Conservation (phyloP, 345 rosid genomes). For the Camelina laxa region DNA sequence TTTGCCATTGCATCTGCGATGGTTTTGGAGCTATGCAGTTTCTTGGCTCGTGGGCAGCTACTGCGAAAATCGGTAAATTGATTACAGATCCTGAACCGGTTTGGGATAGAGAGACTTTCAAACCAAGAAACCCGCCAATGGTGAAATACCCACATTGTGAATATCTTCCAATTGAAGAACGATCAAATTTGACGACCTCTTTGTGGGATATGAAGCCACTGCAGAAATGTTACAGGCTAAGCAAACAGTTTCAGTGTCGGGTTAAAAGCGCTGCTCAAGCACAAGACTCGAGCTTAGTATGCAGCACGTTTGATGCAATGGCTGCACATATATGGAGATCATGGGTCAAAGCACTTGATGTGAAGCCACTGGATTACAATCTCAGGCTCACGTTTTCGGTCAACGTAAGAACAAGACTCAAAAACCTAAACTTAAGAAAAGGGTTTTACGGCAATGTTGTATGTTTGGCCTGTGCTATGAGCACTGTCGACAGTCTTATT, state of each 20-base stretch:
- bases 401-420: conserved; percentile 71
- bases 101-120: conserved; percentile 74
- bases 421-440: conserved; percentile 56
- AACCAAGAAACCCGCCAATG: conserved; percentile 69
- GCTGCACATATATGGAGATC: conserved; percentile 94
- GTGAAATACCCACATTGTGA: conserved; percentile 70
- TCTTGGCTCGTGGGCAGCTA: conserved; percentile 79
- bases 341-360: conserved; percentile 90
- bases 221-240: conserved; percentile 77
- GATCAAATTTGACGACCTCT: conserved; percentile 64
- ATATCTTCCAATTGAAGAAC: conserved; percentile 71
- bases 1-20: conserved; percentile 89
- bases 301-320: conserved; percentile 81
- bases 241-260: conserved; percentile 64
- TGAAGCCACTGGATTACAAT: conserved; percentile 64
- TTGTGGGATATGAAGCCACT: conserved; percentile 72
- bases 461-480: conserved; percentile 78
- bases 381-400: conserved; percentile 90
- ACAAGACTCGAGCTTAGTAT: conserved; percentile 45
- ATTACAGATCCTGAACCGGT: conserved; percentile 63
- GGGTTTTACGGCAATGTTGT: conserved; percentile 88
- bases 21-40: conserved; percentile 96
- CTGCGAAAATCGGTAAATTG: conserved; percentile 60
- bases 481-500: conserved; percentile 60
- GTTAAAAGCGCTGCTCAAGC: conserved; percentile 65